Base-by-base conservation (phyloP, 2,329 filamentous ascomycete species). In the Sordariomycetes sp. region DNA sequence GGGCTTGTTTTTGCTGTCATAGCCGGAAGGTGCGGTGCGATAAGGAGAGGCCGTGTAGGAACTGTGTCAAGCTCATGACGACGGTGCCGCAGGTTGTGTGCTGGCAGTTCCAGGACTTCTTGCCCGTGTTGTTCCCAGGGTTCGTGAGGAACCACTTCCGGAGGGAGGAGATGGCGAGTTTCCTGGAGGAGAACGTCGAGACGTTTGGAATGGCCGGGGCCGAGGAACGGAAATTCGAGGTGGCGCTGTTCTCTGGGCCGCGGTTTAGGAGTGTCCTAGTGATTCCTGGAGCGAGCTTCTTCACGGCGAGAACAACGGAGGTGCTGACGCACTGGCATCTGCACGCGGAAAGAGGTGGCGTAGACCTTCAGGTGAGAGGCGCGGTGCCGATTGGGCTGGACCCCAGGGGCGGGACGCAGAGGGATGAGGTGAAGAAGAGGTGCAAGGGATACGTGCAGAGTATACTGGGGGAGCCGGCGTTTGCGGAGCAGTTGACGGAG, bases 1-100 rank as follows among this genome's bases (percentile, higher is more conserved):
- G 79, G 6, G 79, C 79, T 10, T 82, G 79, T 64, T 82, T 82
- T 68, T 80, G 77, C 67, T 82, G 79, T 63, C 78, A 79, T 63
- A 76, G 75, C 58, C 76, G 79, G 61, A 82, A 82, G 65, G 79
- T 82, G 57, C 78, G 76, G 64, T 82, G 79, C 61, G 77, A 80
- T 64, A 74, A 74, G 61, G 72, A 78, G 62, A 69, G 79, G 52
- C 78, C 79, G 0, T 82, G 79, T 67, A 74, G 74, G 65, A 80
- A 76, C 67, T 82, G 79, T 70, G 73, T 71, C 62, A 78, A 79
- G 65, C 71, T 81, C 56, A 71, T 73, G 56, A 64, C 70, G 1
- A 68, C 73, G 54, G 70, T 80, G 15, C 78, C 79, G 1, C 76
- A 79, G 62, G 73, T 78, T 22, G 71, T 82, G 25, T 82, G 79